Percentiles rank a stretch among this genome's conserved stretches.
phyloP scores from a whole-genome alignment of 305 asterid species.

The Solanum hybrid region DNA sequence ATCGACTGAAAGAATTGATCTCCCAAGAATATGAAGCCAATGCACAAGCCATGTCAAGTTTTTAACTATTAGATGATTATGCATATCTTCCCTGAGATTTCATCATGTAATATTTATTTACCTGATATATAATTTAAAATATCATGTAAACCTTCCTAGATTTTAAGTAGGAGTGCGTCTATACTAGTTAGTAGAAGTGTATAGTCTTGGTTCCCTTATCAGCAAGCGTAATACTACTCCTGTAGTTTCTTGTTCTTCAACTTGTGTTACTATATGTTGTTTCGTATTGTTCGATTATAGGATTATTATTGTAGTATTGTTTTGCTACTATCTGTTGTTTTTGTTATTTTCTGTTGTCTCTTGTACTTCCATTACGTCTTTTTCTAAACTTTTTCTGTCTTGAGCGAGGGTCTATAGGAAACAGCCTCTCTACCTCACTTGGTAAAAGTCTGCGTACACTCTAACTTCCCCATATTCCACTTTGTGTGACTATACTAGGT shows the following conservation, averaged over 20 bases:
- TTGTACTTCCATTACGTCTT: background rate
- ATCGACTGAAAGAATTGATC: slow-evolving; percentile 17
- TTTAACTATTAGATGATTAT: background rate
- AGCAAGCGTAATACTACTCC: background rate
- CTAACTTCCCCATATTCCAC: background rate
- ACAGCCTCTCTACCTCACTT: background rate
- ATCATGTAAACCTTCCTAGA: background rate
- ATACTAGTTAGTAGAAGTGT: background rate
- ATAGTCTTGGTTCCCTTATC: background rate
- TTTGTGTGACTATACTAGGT: background rate
- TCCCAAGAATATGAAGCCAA: slow-evolving; percentile 2
- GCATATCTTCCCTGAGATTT: background rate
- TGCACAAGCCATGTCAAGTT: background rate
- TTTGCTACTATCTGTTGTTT: background rate
- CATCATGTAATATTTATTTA: background rate
- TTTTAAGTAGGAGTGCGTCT: background rate
- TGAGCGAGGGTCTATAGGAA: background rate
- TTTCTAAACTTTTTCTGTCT: background rate
- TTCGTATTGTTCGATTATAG: background rate
- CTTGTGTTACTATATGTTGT: background rate
- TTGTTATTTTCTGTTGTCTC: background rate
- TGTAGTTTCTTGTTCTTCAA: background rate
- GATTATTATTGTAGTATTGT: background rate
- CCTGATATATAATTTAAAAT: background rate
- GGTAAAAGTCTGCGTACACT: background rate